These are phyloP conservation scores for Apiospora hydei DNA, from an alignment of 2,329 filamentous ascomycete genomes.

Conservation along the genomic window DNA sequence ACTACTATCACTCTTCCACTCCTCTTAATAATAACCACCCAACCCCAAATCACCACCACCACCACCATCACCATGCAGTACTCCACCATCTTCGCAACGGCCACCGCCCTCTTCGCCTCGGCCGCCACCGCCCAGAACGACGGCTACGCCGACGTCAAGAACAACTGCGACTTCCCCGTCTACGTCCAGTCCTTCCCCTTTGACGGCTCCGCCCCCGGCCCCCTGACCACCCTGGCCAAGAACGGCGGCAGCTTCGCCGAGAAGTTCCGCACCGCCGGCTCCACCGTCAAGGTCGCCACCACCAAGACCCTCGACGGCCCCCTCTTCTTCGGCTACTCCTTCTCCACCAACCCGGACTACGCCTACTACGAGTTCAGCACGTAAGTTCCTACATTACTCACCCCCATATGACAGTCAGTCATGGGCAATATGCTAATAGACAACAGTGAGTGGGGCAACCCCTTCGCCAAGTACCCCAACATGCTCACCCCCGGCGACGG, in stretches of 20 bases:
- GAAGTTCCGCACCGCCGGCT: constrained; percentile 44
- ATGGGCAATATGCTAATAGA: no score
- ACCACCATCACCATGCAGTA: constrained; percentile 38
- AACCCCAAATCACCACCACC: constrained; percentile 26
- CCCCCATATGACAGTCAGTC: no score
- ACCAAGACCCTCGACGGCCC: constrained; percentile 46
- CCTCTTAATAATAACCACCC: constrained; percentile 11
- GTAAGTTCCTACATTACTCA: constrained; percentile 34
- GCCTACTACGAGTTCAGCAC: constrained; percentile 52
- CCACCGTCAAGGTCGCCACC: constrained; percentile 50
- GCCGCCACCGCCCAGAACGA: constrained; percentile 42
- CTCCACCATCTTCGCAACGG: constrained; percentile 29
- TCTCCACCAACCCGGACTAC: constrained; percentile 44
- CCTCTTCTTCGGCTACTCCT: constrained; percentile 53
- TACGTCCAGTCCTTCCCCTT: constrained; percentile 49
- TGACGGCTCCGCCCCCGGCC: constrained; percentile 41
- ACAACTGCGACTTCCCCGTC: constrained; percentile 42
- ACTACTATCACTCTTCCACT: background rate
- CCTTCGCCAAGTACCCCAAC: constrained; percentile 47
- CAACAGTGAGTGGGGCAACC: constrained; percentile 47
- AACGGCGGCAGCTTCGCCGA: constrained; percentile 45
- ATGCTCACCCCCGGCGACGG: constrained; percentile 45
- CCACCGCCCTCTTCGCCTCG: constrained; percentile 42
- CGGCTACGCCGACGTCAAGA: constrained; percentile 43
- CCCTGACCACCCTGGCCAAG: constrained; percentile 42